Evolutionary conservation across 1,139 yeast species (phyloP), one percentile per base, ranked within the genome.

Genomic region (Wickerhamomyces sp.): DNA sequence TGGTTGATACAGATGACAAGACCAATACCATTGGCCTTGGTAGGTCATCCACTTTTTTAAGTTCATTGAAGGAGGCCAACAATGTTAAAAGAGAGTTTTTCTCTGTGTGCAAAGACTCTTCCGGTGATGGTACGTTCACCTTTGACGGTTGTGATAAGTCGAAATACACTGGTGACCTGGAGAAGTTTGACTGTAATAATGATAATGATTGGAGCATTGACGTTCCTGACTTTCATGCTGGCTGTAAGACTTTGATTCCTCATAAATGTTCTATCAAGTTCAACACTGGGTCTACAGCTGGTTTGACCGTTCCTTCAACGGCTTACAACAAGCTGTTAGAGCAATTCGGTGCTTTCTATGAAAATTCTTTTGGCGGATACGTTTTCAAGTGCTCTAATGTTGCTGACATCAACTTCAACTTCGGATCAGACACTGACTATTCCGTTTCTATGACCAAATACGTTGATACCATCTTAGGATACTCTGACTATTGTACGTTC

Each of bases 131-230:
- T 4, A 73, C 73, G 6, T 49, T 56, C 30, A 55, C 67, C 20
- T 69, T 69, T 46, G 75, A 75, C 15, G 76, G 71, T 14, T 58
- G 70, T 31, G 75, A 70, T 48, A 59, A 63, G 34, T 66, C 66
- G 26, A 70, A 70, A 48, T 66, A 61, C 43, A 32, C 52, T 2
- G 74, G 72, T 10, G 38, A 46, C 8, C 58, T 66, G 44, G 34
- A 39, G 24, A 57, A 62, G 7, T 58, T 64, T 28, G 59, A 58
- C 5, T 52, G 64, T 30, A 16, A 31, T 16, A 30, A 31, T n/a
- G 29, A 35, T 9, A 21, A 21, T 11, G 29, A 41, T 11, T 44
- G 46, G 49, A 32, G 35, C 19, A 37, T 42, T 15, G 35, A 41
- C 26, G 23, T 44, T 11, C 35, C 35, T 30, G 42, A 40, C 16